phyloP scores from a whole-genome alignment of 2,329 filamentous ascomycete genomes.

The Aspergillus japonicus region DNA sequence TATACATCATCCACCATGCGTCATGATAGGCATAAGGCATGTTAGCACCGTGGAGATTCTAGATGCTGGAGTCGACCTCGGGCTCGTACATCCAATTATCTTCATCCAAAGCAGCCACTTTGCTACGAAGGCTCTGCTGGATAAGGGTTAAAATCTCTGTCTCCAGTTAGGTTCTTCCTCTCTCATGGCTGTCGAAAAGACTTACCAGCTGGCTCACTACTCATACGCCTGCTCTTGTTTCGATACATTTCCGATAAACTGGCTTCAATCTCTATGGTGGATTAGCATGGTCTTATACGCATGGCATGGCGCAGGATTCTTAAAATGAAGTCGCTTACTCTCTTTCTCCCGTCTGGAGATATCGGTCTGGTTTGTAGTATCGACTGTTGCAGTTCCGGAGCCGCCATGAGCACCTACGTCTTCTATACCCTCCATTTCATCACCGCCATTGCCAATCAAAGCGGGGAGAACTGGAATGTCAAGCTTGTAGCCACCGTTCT shows the following conservation, averaged over 20 bases:
- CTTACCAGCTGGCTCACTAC: slow-evolving; percentile 64
- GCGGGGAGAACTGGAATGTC: slow-evolving; percentile 46
- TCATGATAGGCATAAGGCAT: background rate
- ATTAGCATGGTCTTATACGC: background rate
- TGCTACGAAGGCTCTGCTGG: slow-evolving; percentile 67
- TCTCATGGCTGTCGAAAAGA: slow-evolving; percentile 3
- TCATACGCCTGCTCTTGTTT: slow-evolving; percentile 51
- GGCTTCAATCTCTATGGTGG: slow-evolving; percentile 44
- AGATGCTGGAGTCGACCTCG: slow-evolving; percentile 52
- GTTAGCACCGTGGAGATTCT: slow-evolving; percentile 17
- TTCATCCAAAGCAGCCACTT: slow-evolving; percentile 71
- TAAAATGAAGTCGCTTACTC: slow-evolving; percentile 30
- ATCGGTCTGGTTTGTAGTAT: slow-evolving; percentile 48
- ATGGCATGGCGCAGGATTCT: no score
- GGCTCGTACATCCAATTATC: slow-evolving; percentile 91
- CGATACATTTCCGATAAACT: slow-evolving; percentile 45
- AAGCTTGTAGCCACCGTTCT: slow-evolving; percentile 49
- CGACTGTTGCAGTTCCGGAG: slow-evolving; percentile 55
- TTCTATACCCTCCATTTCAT: slow-evolving; percentile 45
- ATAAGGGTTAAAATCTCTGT: slow-evolving; percentile 69
- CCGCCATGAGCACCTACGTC: slow-evolving; percentile 55
- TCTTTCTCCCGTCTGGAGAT: slow-evolving; percentile 39
- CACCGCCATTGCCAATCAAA: slow-evolving; percentile 38
- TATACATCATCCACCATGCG: slow-evolving; percentile 2
- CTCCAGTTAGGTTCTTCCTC: slow-evolving; percentile 10